Base-by-base conservation (phyloP, 2,329 filamentous ascomycete species). In the Diaporthe sp. region DNA sequence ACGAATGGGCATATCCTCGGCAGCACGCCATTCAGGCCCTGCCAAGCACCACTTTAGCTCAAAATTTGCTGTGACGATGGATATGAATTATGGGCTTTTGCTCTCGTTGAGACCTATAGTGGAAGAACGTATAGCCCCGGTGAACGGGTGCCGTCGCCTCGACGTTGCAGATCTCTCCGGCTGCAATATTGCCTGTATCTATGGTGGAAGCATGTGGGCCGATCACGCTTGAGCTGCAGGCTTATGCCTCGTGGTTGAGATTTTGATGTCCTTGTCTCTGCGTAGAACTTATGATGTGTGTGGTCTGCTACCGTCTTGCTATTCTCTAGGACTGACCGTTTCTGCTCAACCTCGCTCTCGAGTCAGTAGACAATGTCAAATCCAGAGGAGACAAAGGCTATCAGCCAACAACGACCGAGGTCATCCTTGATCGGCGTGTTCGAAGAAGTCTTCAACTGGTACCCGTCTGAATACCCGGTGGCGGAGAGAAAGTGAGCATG, bases 381-480 rank as follows among this genome's bases (percentile, higher is more conserved):
- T 6, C 37, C 44, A 10, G 37, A 44, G 17, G 67, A 53, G 8
- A 17, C 17, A 7, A 39, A 46, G 34, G 46, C 31, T 5, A 25
- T 4, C 0, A 31, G 70, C 39, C 55, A 7, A 28, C 19, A 8
- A 2, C 25, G 10, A 2, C 10, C 68, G 25, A 81, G 78, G 76
- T 70, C 61, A 37, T 74, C 78, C 15, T 68, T 79, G 15, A 71
- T 70, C 22, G 79, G 78, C 22, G 75, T 82, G 6, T 76, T 83
- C 53, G 83, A 83, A 28, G 81, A 83, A 60, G 77, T 83, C 5
- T 83, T 83, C 75, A 83, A 83, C 65, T 83, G 82, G 82, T 83
- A 83, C 61, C 82, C 82, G 3, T 79, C 81, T 22, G 75, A 79
- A 22, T 83, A 83, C 68, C 80, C 82, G 10, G 55, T 77, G 2